Evolutionary conservation across 73 alveolate genomes (phyloP), one percentile per base, ranked within the genome.

Genomic region (Halteria grandinella): DNA sequence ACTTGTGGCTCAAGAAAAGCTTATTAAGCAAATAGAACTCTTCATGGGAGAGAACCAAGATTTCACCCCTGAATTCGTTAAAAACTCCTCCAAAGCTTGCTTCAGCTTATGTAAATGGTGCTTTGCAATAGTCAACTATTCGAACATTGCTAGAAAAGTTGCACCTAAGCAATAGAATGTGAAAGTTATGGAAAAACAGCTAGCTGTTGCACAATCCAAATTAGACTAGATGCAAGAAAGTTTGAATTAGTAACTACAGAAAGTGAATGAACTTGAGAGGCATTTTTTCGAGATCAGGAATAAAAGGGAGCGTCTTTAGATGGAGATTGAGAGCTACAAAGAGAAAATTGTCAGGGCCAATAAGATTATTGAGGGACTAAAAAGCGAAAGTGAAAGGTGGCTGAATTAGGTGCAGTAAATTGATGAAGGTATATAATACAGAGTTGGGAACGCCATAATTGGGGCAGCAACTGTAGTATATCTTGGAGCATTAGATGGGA

Each of bases 381-480:
- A 93, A 66, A 94, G 87, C 50, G 99, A 95, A 70, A 91, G 90
- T 44, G 95, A 80, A 17, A 91, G 99, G 79, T 95, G 99, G 99
- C 79, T 85, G 89, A 96, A 91, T 23, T 91, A 87, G 64, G 93
- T 86, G 14, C 89, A 59, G 6, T 80, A 77, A 39, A 64, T 95
- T 47, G 93, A 76, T 69, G 93, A 85, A 57, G 90, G 85, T 60
- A 90, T 94, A 15, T 73, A 75, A 57, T 57, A 85, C 23, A 73
- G 93, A 49, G 78, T 93, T n/a, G 99, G 98, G 1, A 92, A 95
- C 79, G 98, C 93, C 21, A 85, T 95, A 39, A 72, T 95, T 4
- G 92, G 97, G 34, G 91, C 97, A 54, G 93, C 98, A 25, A 83
- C 91, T 17, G 94, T 95, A 23, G 83, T 98, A n/a, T 95, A 95